Percentiles rank a stretch among this genome's conserved stretches.
phyloP scores from a whole-genome alignment of 2,329 filamentous ascomycete genomes.

The Domatiomyces globalis region DNA sequence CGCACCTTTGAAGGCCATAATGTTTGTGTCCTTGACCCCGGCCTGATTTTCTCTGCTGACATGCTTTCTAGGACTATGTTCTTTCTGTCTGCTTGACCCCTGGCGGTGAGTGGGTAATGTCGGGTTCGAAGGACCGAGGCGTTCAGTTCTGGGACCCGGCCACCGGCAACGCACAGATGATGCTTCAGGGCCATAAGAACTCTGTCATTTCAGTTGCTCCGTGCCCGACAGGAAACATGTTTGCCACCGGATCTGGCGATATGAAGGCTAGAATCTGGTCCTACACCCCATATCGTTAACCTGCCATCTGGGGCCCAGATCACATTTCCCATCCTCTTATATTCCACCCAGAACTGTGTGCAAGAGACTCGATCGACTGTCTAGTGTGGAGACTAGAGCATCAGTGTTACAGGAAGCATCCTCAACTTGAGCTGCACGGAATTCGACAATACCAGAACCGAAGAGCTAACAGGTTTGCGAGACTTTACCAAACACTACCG shows the following conservation, averaged over 20 bases:
- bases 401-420: too few species aligned
- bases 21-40: conserved; percentile 36
- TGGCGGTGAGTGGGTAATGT: conserved; percentile 89
- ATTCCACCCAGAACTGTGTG: too few species aligned
- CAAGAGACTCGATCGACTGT: not conserved
- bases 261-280: conserved; percentile 98
- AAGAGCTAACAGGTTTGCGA: too few species aligned
- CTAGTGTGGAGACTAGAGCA: not conserved
- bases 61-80: conserved; percentile 63
- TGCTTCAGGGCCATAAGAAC: conserved; percentile 98
- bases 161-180: conserved; percentile 86
- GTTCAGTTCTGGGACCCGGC: conserved; percentile 98
- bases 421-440: too few species aligned
- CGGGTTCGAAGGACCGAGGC: conserved; percentile 89
- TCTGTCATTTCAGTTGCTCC: conserved; percentile 96
- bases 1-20: conserved; percentile 96
- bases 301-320: too few species aligned
- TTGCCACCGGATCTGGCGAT: conserved; percentile 92
- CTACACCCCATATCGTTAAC: conserved; percentile 31
- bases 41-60: conserved; percentile 10
- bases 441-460: too few species aligned
- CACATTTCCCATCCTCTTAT: too few species aligned
- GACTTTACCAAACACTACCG: too few species aligned
- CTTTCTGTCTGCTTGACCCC: conserved; percentile 90
- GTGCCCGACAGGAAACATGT: conserved; percentile 72